Base-by-base conservation (phyloP, 2,329 filamentous ascomycete genomes). In the Stemphylium vesicarium region DNA sequence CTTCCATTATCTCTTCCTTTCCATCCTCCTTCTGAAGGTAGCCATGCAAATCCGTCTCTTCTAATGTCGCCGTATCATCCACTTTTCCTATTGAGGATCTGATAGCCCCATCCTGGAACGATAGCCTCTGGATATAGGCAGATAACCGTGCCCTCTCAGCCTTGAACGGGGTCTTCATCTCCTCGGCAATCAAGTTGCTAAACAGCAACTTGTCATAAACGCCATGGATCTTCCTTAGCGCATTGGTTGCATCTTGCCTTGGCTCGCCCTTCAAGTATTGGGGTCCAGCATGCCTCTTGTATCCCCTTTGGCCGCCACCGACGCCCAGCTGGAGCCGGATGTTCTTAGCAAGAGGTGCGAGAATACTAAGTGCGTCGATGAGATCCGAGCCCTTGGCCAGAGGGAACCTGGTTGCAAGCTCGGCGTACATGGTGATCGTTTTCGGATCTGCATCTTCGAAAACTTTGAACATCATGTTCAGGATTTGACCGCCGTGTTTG, bases 401-500 rank as follows among this genome's bases (percentile, higher is more conserved):
- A 2, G 73, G 72, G 22, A 71, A 72, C 0, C 32, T 50, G 13
- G 59, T 37, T 10, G 64, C 70, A 20, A 75, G 64, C 2, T 70
- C 65, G 22, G 70, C 70, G 44, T 72, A 75, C 64, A 67, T 69
- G 31, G 49, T 50, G 12, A 68, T 65, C 5, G 64, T 56, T 46
- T 71, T 74, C 2, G 68, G 22, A 47, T 75, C 72, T 8, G 56
- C 65, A 40, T 75, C 69, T 33, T 67, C 66, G 9, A 73, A 56
- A 1, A 59, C 59, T 10, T 57, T 49, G 10, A 44, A 58, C 71
- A 75, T 74, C 26, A 65, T 60, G 10, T 86, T 80, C 26, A 96
- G 77, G 22, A 96, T 80, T 45, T 80, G 75, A 45, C 80, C 85
- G 4, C 90, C 89, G 61, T 89, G 82, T 3, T 79, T 75, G 60